Evolutionary conservation across 148 eudicot genomes (phyloP).

Genomic region (Amaranthus hypochondriacus): DNA sequence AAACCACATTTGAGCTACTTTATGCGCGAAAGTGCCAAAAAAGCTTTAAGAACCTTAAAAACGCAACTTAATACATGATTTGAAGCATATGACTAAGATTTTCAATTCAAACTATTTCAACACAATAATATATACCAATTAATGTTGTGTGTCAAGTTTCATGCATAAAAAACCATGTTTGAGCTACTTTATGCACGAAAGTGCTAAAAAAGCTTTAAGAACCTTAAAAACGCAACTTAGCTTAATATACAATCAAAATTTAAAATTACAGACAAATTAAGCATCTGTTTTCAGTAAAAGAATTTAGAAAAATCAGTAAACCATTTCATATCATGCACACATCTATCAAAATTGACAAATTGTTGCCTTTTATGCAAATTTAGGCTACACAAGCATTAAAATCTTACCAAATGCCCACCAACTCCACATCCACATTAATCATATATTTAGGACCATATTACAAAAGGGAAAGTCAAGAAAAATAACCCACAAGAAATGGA

Average conservation of each 20-base stretch:
- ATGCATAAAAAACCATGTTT: too few species aligned
- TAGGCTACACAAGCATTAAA: neutral
- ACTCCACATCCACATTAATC: neutral
- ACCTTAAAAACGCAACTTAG: too few species aligned
- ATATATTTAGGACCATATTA: neutral
- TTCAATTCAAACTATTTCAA: too few species aligned
- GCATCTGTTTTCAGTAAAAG: neutral
- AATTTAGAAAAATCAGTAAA: neutral
- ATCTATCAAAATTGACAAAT: neutral
- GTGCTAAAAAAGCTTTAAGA: too few species aligned
- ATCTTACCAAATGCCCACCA: conserved; percentile 18
- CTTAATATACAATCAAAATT: neutral
- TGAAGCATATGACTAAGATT: too few species aligned
- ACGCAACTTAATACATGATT: too few species aligned
- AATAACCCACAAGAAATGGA: neutral
- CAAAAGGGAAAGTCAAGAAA: neutral
- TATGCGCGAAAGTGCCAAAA: too few species aligned
- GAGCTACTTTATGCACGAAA: too few species aligned
- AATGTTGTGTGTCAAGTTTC: too few species aligned
- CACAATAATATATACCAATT: too few species aligned
- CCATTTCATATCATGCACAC: conserved; percentile 10
- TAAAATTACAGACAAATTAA: neutral
- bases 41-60: too few species aligned
- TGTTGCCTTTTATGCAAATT: neutral
- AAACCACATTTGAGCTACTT: too few species aligned